phyloP scores from a whole-genome alignment of 2,329 filamentous ascomycete species.

The Rosellinia necatrix region DNA sequence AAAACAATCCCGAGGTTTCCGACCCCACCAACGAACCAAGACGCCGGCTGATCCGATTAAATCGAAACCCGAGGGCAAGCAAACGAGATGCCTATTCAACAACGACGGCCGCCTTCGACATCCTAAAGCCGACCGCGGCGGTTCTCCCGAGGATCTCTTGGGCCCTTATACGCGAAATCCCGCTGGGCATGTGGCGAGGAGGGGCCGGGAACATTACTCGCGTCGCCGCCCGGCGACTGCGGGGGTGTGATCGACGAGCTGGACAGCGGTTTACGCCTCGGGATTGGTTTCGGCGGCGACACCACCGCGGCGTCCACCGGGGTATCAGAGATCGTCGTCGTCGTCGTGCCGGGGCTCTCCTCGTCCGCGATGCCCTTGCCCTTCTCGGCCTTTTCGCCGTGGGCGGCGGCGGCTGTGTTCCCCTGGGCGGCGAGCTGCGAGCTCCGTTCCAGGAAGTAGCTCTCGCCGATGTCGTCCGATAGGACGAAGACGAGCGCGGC shows the following conservation, averaged over 20 bases:
- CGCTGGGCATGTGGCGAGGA: not conserved
- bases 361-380: conserved; percentile 6
- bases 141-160: not conserved
- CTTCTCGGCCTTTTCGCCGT: no score
- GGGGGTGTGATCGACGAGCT: not conserved
- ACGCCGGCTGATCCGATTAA: no score
- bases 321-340: not conserved
- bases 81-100: not conserved
- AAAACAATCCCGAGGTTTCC: no score
- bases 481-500: conserved; percentile 57
- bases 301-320: not conserved
- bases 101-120: not conserved
- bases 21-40: no score
- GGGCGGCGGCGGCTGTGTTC: not conserved
- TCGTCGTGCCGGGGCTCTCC: not conserved
- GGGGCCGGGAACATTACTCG: no score
- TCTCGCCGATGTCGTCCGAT: conserved; percentile 54
- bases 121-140: conserved; percentile 12
- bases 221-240: no score
- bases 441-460: no score
- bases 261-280: conserved; percentile 2
- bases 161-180: no score
- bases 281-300: not conserved
- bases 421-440: no score
- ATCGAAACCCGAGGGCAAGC: not conserved